Conservation (phyloP, 106 monocot genomes). For the Acorus calamus region DNA sequence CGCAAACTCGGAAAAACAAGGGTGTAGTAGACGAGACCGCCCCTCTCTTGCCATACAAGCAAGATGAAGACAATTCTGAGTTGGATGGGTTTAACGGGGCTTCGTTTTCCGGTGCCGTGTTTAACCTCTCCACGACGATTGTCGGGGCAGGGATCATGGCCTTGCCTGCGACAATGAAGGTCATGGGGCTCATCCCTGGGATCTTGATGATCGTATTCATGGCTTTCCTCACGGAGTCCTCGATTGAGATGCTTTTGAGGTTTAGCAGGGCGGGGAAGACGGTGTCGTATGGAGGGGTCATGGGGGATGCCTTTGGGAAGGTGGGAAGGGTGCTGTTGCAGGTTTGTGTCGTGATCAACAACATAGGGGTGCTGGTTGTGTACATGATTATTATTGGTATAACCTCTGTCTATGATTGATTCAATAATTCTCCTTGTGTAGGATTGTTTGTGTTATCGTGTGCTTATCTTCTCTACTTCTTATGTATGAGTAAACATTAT, state of each 20-base stretch:
- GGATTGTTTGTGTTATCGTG: not conserved
- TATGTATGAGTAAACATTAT: not conserved
- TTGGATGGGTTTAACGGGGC: constrained; percentile 64
- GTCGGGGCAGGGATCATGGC: constrained; percentile 98
- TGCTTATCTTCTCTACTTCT: not conserved
- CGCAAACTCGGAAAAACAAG: constrained; percentile 19
- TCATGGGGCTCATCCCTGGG: constrained; percentile 75
- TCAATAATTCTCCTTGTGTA: not conserved
- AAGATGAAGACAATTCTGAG: constrained; percentile 25
- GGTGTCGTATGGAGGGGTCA: constrained; percentile 57
- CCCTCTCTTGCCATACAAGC: constrained; percentile 49
- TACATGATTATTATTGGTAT: constrained; percentile 98
- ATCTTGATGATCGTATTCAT: constrained; percentile 55
- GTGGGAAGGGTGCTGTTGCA: constrained; percentile 63
- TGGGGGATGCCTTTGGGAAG: constrained; percentile 77
- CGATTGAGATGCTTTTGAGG: constrained; percentile 71
- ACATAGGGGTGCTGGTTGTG: constrained; percentile 66
- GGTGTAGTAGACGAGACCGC: constrained; percentile 39
- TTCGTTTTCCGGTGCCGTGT: constrained; percentile 81
- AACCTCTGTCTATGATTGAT: not conserved
- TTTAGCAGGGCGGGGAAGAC: constrained; percentile 55
- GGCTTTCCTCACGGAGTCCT: constrained; percentile 72
- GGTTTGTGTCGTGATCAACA: constrained; percentile 72
- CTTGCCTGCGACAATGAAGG: constrained; percentile 81
- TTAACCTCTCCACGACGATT: constrained; percentile 86